Evolutionary conservation across 73 alveolate genomes (phyloP).

Genomic region (Halteria grandinella): DNA sequence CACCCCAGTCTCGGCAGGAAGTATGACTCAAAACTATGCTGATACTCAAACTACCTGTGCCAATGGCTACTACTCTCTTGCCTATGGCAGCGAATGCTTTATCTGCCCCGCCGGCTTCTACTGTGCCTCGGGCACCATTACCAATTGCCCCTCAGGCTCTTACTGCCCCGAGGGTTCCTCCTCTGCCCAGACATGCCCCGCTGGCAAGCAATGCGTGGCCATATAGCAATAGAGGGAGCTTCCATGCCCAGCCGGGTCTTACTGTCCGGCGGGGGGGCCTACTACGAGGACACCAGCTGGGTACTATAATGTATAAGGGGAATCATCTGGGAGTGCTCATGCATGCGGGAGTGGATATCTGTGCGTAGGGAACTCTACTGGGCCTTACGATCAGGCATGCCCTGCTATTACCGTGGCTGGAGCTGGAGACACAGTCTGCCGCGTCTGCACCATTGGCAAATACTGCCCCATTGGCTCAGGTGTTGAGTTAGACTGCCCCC

Average conservation of each 20-base stretch:
- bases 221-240: not conserved
- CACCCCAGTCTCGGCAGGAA: not conserved
- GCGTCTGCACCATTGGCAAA: slow-evolving; percentile 19
- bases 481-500: slow-evolving; percentile 59
- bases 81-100: slow-evolving; percentile 47
- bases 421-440: slow-evolving; percentile 5
- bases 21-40: not conserved
- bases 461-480: slow-evolving; percentile 64
- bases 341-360: slow-evolving; percentile 48
- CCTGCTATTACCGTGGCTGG: slow-evolving; percentile 37
- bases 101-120: slow-evolving; percentile 77
- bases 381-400: slow-evolving; percentile 47
- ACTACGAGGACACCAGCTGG: slow-evolving; percentile 8
- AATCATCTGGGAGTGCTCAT: not conserved
- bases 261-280: slow-evolving; percentile 70
- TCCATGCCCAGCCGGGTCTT: slow-evolving; percentile 58
- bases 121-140: slow-evolving; percentile 66
- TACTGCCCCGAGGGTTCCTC: slow-evolving; percentile 66
- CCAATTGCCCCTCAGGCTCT: slow-evolving; percentile 63
- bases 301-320: slow-evolving; percentile 18
- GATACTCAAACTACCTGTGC: slow-evolving; percentile 46
- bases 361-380: slow-evolving; percentile 59
- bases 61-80: slow-evolving; percentile 69
- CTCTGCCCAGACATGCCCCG: slow-evolving; percentile 3
- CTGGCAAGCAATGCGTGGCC: slow-evolving; percentile 36